Evolutionary conservation across 345 rosid genomes (phyloP).

Genomic region (Balakata baccata): DNA sequence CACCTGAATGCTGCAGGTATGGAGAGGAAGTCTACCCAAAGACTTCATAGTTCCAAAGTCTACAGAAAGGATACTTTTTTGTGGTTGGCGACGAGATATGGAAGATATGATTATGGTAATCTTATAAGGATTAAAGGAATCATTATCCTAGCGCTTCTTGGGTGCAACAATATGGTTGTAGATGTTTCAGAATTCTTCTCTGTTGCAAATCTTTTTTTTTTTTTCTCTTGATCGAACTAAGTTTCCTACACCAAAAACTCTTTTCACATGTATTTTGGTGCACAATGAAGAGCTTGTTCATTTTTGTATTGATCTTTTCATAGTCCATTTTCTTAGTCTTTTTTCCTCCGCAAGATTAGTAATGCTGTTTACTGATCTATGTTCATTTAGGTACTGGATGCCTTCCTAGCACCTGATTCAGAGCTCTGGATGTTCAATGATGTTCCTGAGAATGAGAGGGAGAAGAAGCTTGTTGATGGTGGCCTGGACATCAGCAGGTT

Average conservation of each 20-base stretch:
- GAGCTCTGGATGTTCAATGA: constrained; percentile 93
- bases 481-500: constrained; percentile 57
- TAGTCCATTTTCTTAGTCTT: neutral
- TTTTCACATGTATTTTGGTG: neutral
- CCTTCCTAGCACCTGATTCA: constrained; percentile 57
- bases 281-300: neutral
- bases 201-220: constrained; percentile 9
- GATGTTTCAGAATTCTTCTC: constrained; percentile 13
- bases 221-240: constrained; percentile 17
- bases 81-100: constrained; percentile 86
- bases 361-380: constrained; percentile 11
- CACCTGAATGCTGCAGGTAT: constrained; percentile 61
- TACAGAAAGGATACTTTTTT: constrained; percentile 60
- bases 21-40: constrained; percentile 60
- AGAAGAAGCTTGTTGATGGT: constrained; percentile 63
- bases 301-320: no score
- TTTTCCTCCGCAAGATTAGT: neutral
- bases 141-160: constrained; percentile 22
- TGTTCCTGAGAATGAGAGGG: constrained; percentile 65
- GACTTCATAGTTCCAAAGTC: constrained; percentile 53
- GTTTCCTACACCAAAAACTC: constrained; percentile 5
- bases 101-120: constrained; percentile 81
- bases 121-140: constrained; percentile 28
- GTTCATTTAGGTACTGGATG: constrained; percentile 59
- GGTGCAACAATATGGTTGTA: constrained; percentile 36